A percentile compares a stretch with the other conserved stretches of the same genome.
phyloP scores from a whole-genome alignment of 2,329 filamentous ascomycete genomes.

The Ceratocystis diversiconidia region DNA sequence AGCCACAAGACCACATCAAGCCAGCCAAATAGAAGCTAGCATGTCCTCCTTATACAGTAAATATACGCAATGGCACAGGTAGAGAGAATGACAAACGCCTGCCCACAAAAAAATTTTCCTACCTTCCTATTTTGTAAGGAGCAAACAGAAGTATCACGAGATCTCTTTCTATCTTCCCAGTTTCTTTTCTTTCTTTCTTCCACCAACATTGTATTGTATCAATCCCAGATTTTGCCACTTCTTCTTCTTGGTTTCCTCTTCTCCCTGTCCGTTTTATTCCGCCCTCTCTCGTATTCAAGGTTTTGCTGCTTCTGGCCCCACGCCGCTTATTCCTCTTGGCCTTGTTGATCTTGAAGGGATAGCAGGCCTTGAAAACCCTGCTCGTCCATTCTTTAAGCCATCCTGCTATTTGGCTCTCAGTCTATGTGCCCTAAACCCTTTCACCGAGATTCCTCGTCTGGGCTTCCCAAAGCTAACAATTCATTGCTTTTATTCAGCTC shows the following conservation, averaged over 20 bases:
- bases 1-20: too few species aligned
- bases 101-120: neutral
- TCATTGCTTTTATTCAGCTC: too few species aligned
- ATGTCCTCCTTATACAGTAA: too few species aligned
- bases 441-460: neutral
- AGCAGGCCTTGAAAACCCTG: too few species aligned
- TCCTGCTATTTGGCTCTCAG: neutral
- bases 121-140: neutral
- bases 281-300: constrained; percentile 2
- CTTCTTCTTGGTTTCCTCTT: neutral
- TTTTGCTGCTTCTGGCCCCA: neutral
- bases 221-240: neutral
- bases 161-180: neutral
- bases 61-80: too few species aligned
- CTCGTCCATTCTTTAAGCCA: neutral
- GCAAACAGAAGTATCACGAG: neutral
- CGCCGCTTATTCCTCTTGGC: neutral
- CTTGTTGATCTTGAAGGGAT: neutral
- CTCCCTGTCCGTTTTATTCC: neutral
- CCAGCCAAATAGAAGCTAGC: too few species aligned
- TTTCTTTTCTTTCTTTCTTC: neutral
- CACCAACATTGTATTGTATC: neutral
- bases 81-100: neutral
- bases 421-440: neutral
- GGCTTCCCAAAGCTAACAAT: neutral